Evolutionary conservation across 176 grass and related monocot genomes (phyloP).

Genomic region (Eragrostis nindensis): DNA sequence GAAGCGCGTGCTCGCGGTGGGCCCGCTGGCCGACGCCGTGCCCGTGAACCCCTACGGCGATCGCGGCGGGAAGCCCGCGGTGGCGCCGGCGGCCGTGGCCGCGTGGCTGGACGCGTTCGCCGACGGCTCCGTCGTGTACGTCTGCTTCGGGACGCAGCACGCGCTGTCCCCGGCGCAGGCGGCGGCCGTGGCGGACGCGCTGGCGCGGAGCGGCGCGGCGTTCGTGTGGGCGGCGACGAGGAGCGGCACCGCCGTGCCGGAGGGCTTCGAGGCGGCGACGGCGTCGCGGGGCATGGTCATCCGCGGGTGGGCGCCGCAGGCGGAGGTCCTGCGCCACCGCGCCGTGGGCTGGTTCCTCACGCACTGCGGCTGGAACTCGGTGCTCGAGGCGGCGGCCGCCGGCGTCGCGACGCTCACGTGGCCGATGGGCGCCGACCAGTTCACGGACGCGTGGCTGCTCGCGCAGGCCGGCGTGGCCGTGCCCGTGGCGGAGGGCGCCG

Average conservation of each 20-base stretch:
- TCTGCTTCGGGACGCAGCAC: constrained; percentile 64
- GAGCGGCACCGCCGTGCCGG: constrained; percentile 24
- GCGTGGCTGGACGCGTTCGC: constrained; percentile 61
- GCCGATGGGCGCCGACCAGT: constrained; percentile 71
- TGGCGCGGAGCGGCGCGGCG: constrained; percentile 36
- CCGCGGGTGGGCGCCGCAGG: constrained; percentile 57
- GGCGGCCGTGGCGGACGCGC: constrained; percentile 44
- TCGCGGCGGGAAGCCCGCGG: constrained; percentile 24
- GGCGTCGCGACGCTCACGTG: constrained; percentile 63
- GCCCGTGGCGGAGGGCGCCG: constrained; percentile 40
- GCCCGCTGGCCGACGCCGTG: constrained; percentile 37
- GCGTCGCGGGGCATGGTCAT: constrained; percentile 41
- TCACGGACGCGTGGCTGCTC: constrained; percentile 48
- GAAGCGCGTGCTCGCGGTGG: constrained; percentile 55
- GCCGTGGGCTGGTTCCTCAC: constrained; percentile 57
- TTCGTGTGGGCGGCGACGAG: constrained; percentile 62
- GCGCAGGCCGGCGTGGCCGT: constrained; percentile 48
- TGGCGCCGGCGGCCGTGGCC: not conserved
- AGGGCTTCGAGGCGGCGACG: constrained; percentile 43
- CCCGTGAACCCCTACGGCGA: not conserved
- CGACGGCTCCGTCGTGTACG: constrained; percentile 55
- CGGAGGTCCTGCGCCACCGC: constrained; percentile 54
- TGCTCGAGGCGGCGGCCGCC: constrained; percentile 41
- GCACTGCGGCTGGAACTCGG: constrained; percentile 69
- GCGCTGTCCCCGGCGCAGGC: constrained; percentile 33